Base-by-base conservation (phyloP, 2,329 filamentous ascomycete species). In the Colletotrichum plurivorum region DNA sequence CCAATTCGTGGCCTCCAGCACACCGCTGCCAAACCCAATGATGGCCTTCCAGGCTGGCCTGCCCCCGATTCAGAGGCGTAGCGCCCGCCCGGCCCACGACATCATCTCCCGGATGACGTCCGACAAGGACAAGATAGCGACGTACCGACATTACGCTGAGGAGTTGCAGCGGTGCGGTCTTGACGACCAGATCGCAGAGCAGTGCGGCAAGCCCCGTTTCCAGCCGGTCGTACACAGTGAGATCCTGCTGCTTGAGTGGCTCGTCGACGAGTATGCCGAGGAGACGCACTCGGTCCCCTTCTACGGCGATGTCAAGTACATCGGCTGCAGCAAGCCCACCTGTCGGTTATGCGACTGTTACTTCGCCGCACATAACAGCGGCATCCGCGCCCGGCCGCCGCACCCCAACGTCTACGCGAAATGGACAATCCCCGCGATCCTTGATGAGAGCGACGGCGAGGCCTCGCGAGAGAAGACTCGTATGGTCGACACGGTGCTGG, bases 1-100 rank as follows among this genome's bases (percentile, higher is more conserved):
- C 12, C 63, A 67, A 0, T 58, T 69, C 1, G 46, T 82, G 0
- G 49, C 70, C 0, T 81, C 81, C 0, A 78, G 72, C 10, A 31
- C 7, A 1, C n/a, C 57, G 0, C 45, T 70, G 0, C 7, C 31
- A 0, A 75, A 77, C 9, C 76, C 76, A 0, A 69, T 69, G 53
- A 52, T 20, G 3, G 51, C 51, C 4, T 51, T 67, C 3, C 53
- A 69, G 22, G 22, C 36, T 9, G 27, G 51, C 41, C 36, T 78
- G 0, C 49, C 60, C 1, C 70, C 48, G 5, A 72, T 63, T 13
- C 62, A 46, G 7, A 56, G 39, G 27, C 16, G 46, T 2, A 18
- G 10, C 7, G 18, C 16, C 0, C 39, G 46, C 1, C 25, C 51
- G 0, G 76, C 77, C 0, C 1, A 60, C 0, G 70, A 63, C 1